Percentiles rank a stretch among this genome's conserved stretches.
phyloP scores from a whole-genome alignment of 176 grass and related monocot genomes.

The Triticum dicoccoides region DNA sequence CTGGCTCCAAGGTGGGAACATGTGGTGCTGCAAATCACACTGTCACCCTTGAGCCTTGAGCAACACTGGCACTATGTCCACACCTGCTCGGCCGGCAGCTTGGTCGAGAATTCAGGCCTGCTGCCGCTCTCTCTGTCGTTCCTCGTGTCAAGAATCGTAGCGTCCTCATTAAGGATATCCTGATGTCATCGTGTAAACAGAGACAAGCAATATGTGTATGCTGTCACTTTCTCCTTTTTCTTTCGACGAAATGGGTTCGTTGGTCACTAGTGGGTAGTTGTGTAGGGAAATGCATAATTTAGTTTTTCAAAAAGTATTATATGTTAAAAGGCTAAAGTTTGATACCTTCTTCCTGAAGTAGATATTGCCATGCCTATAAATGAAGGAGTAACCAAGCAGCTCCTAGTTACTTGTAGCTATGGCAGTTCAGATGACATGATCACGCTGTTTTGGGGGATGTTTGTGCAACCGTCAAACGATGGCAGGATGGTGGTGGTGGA shows the following conservation, averaged over 20 bases:
- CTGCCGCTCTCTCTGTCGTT: not conserved
- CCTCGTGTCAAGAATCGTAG: not conserved
- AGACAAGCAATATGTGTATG: not conserved
- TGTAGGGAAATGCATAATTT: not conserved
- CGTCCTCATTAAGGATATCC: not conserved
- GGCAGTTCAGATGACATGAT: conserved; percentile 3
- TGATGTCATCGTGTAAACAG: not conserved
- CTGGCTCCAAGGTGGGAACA: not conserved
- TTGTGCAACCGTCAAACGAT: not conserved
- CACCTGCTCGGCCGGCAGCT: not conserved
- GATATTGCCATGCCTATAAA: not conserved
- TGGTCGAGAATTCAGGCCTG: not conserved
- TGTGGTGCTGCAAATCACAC: not conserved
- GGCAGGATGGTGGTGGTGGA: not conserved
- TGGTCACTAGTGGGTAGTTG: not conserved
- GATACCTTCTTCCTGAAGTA: not conserved
- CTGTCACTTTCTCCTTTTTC: not conserved
- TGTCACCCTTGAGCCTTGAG: not conserved
- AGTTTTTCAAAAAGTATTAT: not conserved
- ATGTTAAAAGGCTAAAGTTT: not conserved
- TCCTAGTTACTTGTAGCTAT: not conserved
- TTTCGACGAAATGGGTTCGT: not conserved
- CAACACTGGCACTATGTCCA: too few relatives aligned
- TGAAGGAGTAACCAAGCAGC: not conserved
- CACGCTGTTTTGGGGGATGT: not conserved